phyloP scores from a whole-genome alignment of 805 yeast species.

The Teunomyces stri region DNA sequence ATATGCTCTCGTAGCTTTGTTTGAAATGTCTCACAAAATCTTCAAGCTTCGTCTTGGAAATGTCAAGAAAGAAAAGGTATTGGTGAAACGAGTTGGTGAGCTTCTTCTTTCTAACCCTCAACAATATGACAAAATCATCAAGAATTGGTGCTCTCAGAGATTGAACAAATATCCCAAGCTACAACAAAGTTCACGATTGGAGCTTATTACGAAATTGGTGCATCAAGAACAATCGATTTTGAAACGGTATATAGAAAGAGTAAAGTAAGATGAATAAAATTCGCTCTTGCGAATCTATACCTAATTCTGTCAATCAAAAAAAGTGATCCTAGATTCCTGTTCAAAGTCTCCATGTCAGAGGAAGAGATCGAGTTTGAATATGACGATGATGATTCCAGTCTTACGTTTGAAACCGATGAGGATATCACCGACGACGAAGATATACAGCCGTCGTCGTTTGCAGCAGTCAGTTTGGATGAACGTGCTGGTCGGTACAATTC shows the following conservation, averaged over 20 bases:
- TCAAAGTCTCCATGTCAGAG: conserved; percentile 5
- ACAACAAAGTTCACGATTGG: conserved; percentile 8
- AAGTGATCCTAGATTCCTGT: neutral
- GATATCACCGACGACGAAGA: conserved; percentile 5
- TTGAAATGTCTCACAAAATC: conserved; percentile 26
- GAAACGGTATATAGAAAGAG: conserved; percentile 11
- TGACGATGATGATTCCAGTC: conserved; percentile 5
- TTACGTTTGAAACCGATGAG: conserved; percentile 11
- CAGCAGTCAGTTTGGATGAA: conserved; percentile 1
- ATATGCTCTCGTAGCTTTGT: conserved; percentile 31
- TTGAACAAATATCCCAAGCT: conserved; percentile 17
- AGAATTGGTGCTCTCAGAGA: conserved; percentile 26
- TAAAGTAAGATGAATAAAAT: neutral
- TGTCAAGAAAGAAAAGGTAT: conserved; percentile 19
- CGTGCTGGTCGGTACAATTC: neutral
- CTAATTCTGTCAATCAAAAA: neutral
- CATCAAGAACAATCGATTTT: conserved; percentile 28
- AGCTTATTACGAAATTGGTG: conserved; percentile 17
- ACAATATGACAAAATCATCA: conserved; percentile 12
- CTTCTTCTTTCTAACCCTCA: conserved; percentile 15
- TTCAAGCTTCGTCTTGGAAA: conserved; percentile 22
- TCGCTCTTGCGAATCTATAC: neutral
- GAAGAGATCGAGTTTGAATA: conserved; percentile 14
- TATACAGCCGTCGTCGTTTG: neutral
- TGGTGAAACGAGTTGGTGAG: conserved; percentile 17